Percentiles rank a stretch among this genome's conserved stretches.
Conservation (phyloP, 345 rosid species). For the Lagerstroemia speciosa region DNA sequence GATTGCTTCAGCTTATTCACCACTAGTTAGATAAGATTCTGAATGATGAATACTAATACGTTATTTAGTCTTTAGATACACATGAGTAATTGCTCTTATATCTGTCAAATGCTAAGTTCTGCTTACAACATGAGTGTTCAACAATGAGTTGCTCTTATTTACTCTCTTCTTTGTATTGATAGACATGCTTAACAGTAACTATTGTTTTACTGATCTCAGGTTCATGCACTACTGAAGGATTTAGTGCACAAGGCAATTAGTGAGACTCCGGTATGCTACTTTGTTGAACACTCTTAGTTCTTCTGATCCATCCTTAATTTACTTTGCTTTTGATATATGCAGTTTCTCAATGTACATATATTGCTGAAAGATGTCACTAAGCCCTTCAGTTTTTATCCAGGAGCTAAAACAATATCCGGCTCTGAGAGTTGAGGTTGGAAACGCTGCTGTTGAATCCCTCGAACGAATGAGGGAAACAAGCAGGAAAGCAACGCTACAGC, state of each 20-base stretch:
- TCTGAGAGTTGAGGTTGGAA: constrained; percentile 77
- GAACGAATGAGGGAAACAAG: constrained; percentile 88
- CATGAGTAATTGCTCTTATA: not conserved
- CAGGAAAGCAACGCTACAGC: constrained; percentile 81
- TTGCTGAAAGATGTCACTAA: not conserved
- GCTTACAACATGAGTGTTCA: not conserved
- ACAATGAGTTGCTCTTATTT: not conserved
- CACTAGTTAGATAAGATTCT: not conserved
- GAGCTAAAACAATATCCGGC: constrained; percentile 97
- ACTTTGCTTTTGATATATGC: not conserved
- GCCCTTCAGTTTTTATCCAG: constrained; percentile 25
- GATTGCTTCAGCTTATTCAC: not conserved
- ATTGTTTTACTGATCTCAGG: constrained; percentile 33
- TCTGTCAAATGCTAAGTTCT: not conserved
- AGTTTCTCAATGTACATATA: not conserved
- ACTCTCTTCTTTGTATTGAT: not conserved
- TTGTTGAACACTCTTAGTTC: not conserved
- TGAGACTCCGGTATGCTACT: constrained; percentile 56
- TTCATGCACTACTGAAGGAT: constrained; percentile 88
- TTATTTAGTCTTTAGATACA: not conserved
- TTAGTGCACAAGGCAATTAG: constrained; percentile 87
- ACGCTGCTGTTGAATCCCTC: constrained; percentile 87
- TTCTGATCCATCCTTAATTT: not conserved
- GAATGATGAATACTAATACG: not conserved
- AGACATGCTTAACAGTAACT: not conserved